Conservation (phyloP, 1,284 basidiomycete species). For the Serendipita sp. region DNA sequence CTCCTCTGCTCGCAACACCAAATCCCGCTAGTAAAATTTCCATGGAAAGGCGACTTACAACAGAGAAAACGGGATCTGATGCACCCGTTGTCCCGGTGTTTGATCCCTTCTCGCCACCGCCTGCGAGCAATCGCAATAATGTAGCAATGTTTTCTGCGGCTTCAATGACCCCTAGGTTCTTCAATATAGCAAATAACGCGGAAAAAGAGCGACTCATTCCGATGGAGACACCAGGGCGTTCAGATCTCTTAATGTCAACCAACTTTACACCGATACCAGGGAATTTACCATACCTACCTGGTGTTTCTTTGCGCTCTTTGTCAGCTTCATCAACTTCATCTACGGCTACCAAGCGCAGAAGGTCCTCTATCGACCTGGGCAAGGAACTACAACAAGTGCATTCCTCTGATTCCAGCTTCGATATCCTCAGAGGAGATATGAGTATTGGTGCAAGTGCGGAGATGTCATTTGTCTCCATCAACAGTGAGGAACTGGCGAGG, state of each 20-base stretch:
- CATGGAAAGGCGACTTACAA: neutral
- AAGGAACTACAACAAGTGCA: neutral
- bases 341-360: neutral
- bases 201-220: neutral
- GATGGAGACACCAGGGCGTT: neutral
- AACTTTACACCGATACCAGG: neutral
- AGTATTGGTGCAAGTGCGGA: neutral
- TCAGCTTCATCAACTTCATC: neutral
- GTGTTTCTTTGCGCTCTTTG: neutral
- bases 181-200: too few species aligned
- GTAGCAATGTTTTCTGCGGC: neutral
- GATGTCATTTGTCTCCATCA: neutral
- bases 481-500: neutral
- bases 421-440: constrained; percentile 1
- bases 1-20: neutral
- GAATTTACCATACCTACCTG: neutral
- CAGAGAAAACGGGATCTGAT: neutral
- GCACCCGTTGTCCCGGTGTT: neutral
- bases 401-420: neutral
- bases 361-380: constrained; percentile 1
- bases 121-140: neutral
- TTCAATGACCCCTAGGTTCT: too few species aligned
- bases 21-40: neutral
- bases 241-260: neutral
- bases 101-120: neutral